Percentiles rank a stretch among this genome's conserved stretches.
Conservation (phyloP, 352 stramenopile species). For the Phytopythium sindhum region DNA sequence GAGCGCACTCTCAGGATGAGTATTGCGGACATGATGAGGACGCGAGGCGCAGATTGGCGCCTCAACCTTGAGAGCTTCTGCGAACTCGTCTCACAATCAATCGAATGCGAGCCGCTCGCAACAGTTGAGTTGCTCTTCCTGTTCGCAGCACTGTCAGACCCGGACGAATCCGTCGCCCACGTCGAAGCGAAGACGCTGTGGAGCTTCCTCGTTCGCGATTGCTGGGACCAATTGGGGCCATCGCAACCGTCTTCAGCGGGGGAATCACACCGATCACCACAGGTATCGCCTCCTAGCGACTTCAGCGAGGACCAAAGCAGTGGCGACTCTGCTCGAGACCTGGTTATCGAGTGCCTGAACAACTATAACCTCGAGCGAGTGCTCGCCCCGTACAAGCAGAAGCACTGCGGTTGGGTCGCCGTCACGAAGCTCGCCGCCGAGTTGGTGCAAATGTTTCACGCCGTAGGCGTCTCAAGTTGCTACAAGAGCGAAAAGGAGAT, state of each 20-base stretch:
- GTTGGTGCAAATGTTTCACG: slow-evolving; percentile 21
- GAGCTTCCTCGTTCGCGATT: slow-evolving; percentile 19
- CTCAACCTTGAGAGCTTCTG: slow-evolving; percentile 17
- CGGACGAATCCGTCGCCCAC: neutral
- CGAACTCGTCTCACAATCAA: slow-evolving; percentile 9
- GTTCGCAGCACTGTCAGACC: slow-evolving; percentile 14
- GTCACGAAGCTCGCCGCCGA: slow-evolving; percentile 8
- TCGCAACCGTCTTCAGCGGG: neutral
- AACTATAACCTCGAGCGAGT: slow-evolving; percentile 27
- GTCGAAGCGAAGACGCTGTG: slow-evolving; percentile 25
- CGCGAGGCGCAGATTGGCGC: slow-evolving; percentile 9
- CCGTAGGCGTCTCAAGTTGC: neutral
- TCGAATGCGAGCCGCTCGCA: slow-evolving; percentile 11
- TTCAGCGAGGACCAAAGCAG: neutral
- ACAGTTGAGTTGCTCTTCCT: slow-evolving; percentile 37
- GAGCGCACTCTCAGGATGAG: slow-evolving; percentile 11
- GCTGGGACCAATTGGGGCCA: slow-evolving; percentile 10
- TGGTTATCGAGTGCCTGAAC: slow-evolving; percentile 14
- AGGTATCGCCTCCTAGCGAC: neutral
- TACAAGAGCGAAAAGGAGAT: slow-evolving; percentile 4
- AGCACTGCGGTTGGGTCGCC: slow-evolving; percentile 13
- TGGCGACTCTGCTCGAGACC: slow-evolving; percentile 8
- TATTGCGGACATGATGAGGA: slow-evolving; percentile 15
- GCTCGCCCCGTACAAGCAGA: slow-evolving; percentile 8
- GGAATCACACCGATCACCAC: neutral